Percentiles rank a stretch among this genome's conserved stretches.
Evolutionary conservation across 2,329 filamentous ascomycete species (phyloP).

Genomic region (Epichloe sp.): DNA sequence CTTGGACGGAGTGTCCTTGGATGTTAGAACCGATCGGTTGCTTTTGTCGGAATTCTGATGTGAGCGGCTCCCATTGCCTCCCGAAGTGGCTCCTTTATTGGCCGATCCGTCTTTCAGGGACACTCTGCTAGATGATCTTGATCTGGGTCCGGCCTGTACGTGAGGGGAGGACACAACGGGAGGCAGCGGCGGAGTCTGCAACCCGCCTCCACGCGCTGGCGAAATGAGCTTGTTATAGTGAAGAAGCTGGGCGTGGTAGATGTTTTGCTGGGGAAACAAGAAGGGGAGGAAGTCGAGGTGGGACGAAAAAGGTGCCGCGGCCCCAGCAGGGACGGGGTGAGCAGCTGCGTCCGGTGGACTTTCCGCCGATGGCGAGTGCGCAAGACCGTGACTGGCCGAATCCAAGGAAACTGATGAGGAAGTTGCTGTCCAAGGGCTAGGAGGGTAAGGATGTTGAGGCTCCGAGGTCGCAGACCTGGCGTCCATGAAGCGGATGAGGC

Average conservation of each 20-base stretch:
- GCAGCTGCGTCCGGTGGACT: constrained; percentile 18
- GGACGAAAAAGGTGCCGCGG: constrained; percentile 23
- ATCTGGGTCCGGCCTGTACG: constrained; percentile 42
- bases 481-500: constrained; percentile 24
- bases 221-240: constrained; percentile 55
- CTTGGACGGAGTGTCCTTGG: constrained; percentile 38
- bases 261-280: constrained; percentile 44
- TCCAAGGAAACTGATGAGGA: constrained; percentile 13
- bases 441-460: constrained; percentile 25
- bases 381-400: constrained; percentile 13
- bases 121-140: constrained; percentile 47
- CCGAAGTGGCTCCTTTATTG: constrained; percentile 34
- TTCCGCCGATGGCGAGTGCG: constrained; percentile 15
- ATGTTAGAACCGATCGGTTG: constrained; percentile 48
- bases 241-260: constrained; percentile 49
- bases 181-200: constrained; percentile 42
- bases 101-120: constrained; percentile 38
- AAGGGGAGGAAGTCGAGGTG: constrained; percentile 43
- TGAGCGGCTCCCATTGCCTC: constrained; percentile 53
- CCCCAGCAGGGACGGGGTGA: constrained; percentile 9
- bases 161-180: constrained; percentile 42
- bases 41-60: constrained; percentile 44
- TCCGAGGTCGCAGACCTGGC: constrained; percentile 24
- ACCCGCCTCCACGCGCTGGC: constrained; percentile 39
- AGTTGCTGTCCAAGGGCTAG: constrained; percentile 19